These are phyloP conservation scores for Penicillium sp. DNA, from an alignment of 2,329 filamentous ascomycete species.

Conservation along the genomic window DNA sequence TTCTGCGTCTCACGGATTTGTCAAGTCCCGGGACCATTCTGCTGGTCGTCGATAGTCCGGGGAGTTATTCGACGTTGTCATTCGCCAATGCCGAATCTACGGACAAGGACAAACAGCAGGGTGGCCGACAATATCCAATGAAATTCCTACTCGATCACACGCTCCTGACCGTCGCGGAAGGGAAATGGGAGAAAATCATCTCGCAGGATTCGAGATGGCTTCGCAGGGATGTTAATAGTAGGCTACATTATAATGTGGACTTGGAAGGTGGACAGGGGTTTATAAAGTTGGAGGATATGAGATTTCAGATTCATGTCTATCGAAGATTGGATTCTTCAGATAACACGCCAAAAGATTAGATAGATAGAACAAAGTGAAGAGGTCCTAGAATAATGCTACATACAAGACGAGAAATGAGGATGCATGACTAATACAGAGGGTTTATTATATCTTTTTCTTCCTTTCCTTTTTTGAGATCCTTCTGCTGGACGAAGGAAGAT, in stretches of 20 bases:
- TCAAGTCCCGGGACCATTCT: conserved; percentile 62
- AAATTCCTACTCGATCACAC: conserved; percentile 86
- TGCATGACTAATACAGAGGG: conserved; percentile 12
- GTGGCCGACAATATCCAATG: conserved; percentile 75
- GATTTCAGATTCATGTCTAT: conserved; percentile 89
- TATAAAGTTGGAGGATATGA: conserved; percentile 87
- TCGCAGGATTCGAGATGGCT: conserved; percentile 83
- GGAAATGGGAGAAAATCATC: conserved; percentile 69
- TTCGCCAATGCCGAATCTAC: conserved; percentile 53
- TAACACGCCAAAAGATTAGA: not conserved
- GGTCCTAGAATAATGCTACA: conserved; percentile 18
- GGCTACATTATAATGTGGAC: conserved; percentile 69
- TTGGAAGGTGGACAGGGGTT: conserved; percentile 58
- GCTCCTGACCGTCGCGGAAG: conserved; percentile 51
- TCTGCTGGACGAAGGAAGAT: not conserved
- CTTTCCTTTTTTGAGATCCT: not conserved
- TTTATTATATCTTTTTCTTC: conserved; percentile 22
- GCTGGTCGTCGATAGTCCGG: conserved; percentile 87
- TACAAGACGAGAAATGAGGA: conserved; percentile 10
- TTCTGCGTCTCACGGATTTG: conserved; percentile 63
- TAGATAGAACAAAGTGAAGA: conserved; percentile 14
- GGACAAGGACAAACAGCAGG: conserved; percentile 21
- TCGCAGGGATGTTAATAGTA: conserved; percentile 55
- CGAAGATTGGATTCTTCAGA: conserved; percentile 28
- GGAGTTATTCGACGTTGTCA: conserved; percentile 81